Percentiles rank a stretch among this genome's conserved stretches.
Conservation (phyloP, 1,284 basidiomycete genomes). For the Sporisorium exsertum region DNA sequence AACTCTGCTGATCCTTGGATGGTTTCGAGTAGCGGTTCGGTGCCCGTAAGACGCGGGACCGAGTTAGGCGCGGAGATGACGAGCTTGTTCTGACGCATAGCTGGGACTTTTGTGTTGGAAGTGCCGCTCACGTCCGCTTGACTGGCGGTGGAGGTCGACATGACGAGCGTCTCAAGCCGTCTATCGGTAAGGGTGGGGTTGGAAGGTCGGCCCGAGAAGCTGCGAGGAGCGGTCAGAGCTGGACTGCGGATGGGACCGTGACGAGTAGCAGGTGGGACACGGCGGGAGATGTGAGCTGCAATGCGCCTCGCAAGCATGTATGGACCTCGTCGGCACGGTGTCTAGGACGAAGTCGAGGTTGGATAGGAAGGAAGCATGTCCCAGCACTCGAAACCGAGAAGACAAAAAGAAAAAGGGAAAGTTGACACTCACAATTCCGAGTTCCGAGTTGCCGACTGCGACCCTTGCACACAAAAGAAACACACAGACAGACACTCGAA, state of each 20-base stretch:
- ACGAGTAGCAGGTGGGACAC: background rate
- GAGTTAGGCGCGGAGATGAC: constrained; percentile 18
- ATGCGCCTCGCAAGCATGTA: constrained; percentile 27
- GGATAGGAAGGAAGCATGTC: background rate
- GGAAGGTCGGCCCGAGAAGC: background rate
- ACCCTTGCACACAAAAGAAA: background rate
- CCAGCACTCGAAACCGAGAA: background rate
- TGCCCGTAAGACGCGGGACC: constrained; percentile 27
- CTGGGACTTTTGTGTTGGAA: constrained; percentile 8
- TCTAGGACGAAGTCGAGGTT: background rate
- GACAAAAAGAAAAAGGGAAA: background rate
- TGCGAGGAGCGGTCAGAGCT: background rate
- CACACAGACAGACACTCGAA: background rate
- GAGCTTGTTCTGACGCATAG: constrained; percentile 33
- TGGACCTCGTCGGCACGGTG: background rate
- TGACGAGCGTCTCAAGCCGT: background rate
- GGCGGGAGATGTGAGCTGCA: background rate
- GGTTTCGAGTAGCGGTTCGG: constrained; percentile 25
- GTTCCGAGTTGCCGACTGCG: background rate
- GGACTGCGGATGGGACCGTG: background rate
- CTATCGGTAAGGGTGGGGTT: background rate
- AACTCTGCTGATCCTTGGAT: constrained; percentile 24
- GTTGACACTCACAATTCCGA: background rate
- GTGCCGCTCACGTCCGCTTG: background rate
- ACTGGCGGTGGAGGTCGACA: constrained; percentile 1